A percentile compares a stretch with the other conserved stretches of the same genome.
Evolutionary conservation across 306 rosid genomes (phyloP).

Genomic region (Quercus agrifolia): DNA sequence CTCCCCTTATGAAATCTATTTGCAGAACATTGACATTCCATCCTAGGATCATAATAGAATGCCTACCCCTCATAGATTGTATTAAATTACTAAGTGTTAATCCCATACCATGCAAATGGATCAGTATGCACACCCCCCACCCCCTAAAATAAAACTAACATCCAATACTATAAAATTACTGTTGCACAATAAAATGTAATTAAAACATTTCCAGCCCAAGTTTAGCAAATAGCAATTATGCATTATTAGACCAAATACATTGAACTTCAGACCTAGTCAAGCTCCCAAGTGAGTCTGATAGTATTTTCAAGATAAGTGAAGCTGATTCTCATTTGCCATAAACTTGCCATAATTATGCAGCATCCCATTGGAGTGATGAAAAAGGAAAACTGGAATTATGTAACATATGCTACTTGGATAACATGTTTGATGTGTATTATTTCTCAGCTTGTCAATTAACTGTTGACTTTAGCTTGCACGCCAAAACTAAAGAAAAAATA

Average conservation of each 20-base stretch:
- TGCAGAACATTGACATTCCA: no score
- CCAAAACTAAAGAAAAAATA: background rate
- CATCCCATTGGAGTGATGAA: background rate
- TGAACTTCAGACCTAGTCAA: background rate
- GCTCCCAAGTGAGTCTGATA: background rate
- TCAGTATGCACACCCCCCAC: no score
- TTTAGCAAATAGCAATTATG: background rate
- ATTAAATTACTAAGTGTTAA: no score
- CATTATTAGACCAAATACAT: background rate
- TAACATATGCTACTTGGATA: background rate
- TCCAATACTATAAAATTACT: no score
- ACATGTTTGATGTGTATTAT: background rate
- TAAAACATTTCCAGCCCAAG: no score
- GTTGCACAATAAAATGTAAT: no score
- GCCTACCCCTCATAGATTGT: no score
- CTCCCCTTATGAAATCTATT: no score
- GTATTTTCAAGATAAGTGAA: background rate
- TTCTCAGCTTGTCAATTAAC: slow-evolving; percentile 4
- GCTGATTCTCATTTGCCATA: background rate
- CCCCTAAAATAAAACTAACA: no score
- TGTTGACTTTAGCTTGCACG: slow-evolving; percentile 1
- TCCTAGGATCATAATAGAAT: no score
- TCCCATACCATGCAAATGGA: no score
- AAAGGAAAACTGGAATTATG: background rate
- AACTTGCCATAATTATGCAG: background rate